Evolutionary conservation across 2,329 filamentous ascomycete species (phyloP), one percentile per base, ranked within the genome.

Genomic region (Sclerotinia subarctica): DNA sequence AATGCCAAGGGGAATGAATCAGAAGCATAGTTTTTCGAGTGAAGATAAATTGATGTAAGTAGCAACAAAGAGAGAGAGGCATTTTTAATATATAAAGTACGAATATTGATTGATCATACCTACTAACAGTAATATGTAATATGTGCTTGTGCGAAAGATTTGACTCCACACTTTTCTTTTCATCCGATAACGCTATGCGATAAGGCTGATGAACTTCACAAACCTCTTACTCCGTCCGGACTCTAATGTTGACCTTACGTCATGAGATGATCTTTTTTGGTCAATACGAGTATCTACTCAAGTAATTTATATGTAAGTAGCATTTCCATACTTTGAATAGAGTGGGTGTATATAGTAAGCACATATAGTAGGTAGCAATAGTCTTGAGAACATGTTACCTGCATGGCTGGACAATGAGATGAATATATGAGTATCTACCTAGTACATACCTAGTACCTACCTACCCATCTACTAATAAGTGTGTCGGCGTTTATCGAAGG

Each of bases 121-220:
- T 42, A 42, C 35, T 35, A 35, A 35, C 38, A 42, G 35, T 56
- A 38, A 38, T 38, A 35, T 35, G 35, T 35, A 56, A 56, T 56
- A 35, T 35, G 29, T 56, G 35, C 35, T 44, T 42, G 35, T 53
- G 47, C n/a, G 47, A 64, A 49, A 19, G 21, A 64, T 26, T 58
- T 38, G 32, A 56, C 58, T 68, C 66, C 66, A 49, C 66, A 53
- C 51, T 13, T 19, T n/a, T 57, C 51, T 13, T 19, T n/a, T 57
- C 32, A 51, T 51, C 59, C 52, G 65, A 67, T 63, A 53, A 51
- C 65, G 65, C 46, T 67, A 13, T 58, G 26, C 57, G 56, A 62
- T 67, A 63, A 51, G n/a, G n/a, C n/a, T n/a, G n/a, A n/a, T n/a
- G n/a, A n/a, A n/a, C n/a, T n/a, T n/a, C n/a, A n/a, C n/a, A n/a